Percentiles rank a stretch among this genome's conserved stretches.
Conservation (phyloP, 345 rosid species). For the Combretum micranthum region DNA sequence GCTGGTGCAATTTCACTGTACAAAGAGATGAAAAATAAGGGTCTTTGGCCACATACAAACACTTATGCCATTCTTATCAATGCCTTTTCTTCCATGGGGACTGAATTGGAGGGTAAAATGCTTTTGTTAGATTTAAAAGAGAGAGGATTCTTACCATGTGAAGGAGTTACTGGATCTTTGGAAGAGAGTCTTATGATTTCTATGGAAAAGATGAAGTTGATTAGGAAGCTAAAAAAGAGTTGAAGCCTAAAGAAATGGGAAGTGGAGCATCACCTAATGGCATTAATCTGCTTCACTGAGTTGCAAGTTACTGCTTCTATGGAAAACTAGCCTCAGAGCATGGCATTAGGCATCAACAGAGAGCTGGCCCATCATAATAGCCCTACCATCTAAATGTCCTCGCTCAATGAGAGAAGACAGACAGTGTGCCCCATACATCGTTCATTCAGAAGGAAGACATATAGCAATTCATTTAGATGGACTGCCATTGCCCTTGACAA, state of each 20-base stretch:
- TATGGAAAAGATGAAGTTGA: constrained; percentile 34
- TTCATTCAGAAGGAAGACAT: too few relatives aligned
- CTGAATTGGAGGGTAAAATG: constrained; percentile 22
- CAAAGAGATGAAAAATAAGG: constrained; percentile 64
- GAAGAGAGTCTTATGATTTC: constrained; percentile 32
- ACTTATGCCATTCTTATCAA: constrained; percentile 51
- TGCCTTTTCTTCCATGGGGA: constrained; percentile 27
- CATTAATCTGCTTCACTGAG: background rate
- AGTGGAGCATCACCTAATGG: background rate
- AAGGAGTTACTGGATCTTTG: constrained; percentile 26
- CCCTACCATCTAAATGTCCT: too few relatives aligned
- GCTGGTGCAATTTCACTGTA: constrained; percentile 47
- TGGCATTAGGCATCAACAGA: too few relatives aligned
- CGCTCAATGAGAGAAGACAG: too few relatives aligned
- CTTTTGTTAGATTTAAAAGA: constrained; percentile 53
- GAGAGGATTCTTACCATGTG: constrained; percentile 46
- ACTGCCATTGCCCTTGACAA: too few relatives aligned
- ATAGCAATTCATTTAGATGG: too few relatives aligned
- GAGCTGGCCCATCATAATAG: too few relatives aligned
- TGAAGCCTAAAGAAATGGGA: constrained; percentile 13
- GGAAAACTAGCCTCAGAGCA: too few relatives aligned
- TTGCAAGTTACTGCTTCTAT: too few relatives aligned
- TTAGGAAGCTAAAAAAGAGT: constrained; percentile 29
- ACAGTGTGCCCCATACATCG: too few relatives aligned
- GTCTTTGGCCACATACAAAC: constrained; percentile 57